Conservation (phyloP, 495 filamentous ascomycete species). For the Clohesyomyces aquaticus region DNA sequence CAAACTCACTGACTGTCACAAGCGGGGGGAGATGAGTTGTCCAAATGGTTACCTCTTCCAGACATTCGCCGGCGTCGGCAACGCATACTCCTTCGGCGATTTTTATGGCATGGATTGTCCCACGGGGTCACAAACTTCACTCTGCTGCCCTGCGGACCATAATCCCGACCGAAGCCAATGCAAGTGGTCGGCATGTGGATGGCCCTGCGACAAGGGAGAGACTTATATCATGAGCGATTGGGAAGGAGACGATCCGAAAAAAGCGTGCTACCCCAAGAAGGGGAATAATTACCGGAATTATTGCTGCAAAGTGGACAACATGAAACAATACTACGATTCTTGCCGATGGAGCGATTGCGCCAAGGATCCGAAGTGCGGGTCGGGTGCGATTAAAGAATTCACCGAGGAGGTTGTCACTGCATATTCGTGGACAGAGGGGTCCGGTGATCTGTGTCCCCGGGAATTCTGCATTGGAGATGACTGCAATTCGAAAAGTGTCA, state of each 20-base stretch:
- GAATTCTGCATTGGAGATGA: neutral
- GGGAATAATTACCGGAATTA: constrained; percentile 2
- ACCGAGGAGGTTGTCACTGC: neutral
- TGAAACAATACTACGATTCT: constrained; percentile 10
- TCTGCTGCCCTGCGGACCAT: constrained; percentile 14
- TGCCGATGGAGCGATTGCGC: constrained; percentile 1
- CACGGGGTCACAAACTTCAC: neutral
- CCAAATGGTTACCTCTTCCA: constrained; percentile 16
- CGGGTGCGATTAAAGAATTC: neutral
- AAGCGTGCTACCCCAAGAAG: neutral
- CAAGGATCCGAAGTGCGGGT: constrained; percentile 2
- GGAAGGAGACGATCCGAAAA: constrained; percentile 2
- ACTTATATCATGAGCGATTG: neutral
- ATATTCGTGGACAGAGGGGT: constrained; percentile 1
- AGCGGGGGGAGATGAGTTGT: neutral
- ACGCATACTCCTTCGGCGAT: neutral
- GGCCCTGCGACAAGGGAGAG: neutral
- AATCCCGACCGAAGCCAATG: constrained; percentile 6
- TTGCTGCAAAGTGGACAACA: constrained; percentile 8
- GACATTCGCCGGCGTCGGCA: neutral
- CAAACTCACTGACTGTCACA: neutral
- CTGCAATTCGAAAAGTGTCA: neutral
- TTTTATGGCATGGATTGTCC: neutral
- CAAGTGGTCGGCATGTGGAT: neutral
- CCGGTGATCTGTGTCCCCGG: neutral